phyloP scores from a whole-genome alignment of 495 filamentous ascomycete species.

The Lasiosphaeria miniovina region DNA sequence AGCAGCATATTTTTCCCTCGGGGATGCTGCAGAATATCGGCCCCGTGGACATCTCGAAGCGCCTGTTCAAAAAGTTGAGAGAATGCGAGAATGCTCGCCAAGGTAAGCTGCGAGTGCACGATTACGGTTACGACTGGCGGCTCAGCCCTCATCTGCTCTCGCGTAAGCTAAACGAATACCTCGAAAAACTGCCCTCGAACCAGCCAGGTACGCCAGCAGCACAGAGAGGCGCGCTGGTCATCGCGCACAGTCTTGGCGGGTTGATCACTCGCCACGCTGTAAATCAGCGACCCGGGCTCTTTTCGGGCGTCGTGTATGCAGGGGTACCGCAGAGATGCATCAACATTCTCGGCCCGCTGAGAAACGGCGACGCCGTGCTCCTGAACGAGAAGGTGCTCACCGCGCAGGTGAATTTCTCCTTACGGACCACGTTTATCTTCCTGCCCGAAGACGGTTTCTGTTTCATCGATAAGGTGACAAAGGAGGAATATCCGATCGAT shows the following conservation, averaged over 20 bases:
- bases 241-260: conserved; percentile 88
- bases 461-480: conserved; percentile 80
- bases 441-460: conserved; percentile 86
- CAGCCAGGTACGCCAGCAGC: conserved; percentile 42
- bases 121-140: conserved; percentile 97
- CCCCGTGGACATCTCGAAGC: conserved; percentile 82
- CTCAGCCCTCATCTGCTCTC: conserved; percentile 79
- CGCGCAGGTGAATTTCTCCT: conserved; percentile 90
- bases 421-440: conserved; percentile 81
- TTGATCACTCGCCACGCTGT: conserved; percentile 87
- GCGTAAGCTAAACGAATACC: conserved; percentile 61
- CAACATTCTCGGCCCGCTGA: conserved; percentile 85
- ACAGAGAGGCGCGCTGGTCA: conserved; percentile 69
- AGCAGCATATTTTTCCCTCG: conserved; percentile 72
- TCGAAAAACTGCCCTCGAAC: conserved; percentile 76
- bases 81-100: conserved; percentile 67
- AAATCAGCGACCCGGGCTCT: conserved; percentile 82
- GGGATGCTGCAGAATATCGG: conserved; percentile 90
- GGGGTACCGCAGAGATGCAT: conserved; percentile 83
- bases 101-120: conserved; percentile 73
- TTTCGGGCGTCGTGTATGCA: conserved; percentile 82
- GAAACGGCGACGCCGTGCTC: conserved; percentile 88
- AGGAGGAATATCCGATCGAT: conserved; percentile 77
- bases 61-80: conserved; percentile 73
- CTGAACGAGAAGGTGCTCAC: conserved; percentile 88